Evolutionary conservation across 257 asterid genomes (phyloP).

Genomic region (Perilla frutescens): DNA sequence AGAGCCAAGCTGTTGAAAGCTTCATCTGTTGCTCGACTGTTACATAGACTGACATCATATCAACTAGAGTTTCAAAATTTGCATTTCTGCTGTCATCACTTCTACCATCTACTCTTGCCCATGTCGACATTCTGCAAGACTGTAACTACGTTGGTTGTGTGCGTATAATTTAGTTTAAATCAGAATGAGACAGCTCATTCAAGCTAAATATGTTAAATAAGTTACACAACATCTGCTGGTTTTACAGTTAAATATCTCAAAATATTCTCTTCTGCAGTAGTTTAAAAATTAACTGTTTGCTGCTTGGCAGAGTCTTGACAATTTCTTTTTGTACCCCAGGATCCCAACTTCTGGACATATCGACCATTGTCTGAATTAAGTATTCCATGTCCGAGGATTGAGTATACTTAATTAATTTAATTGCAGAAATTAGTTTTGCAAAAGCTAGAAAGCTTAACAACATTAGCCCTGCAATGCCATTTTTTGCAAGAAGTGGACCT

Average conservation of each 20-base stretch:
- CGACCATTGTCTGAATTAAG: constrained; percentile 87
- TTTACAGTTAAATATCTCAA: constrained; percentile 20
- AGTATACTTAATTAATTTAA: no score
- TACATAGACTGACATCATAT: neutral
- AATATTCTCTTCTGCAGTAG: constrained; percentile 25
- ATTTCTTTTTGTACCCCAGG: constrained; percentile 60
- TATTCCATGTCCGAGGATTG: no score
- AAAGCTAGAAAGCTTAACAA: no score
- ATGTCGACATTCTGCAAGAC: neutral
- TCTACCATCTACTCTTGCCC: constrained; percentile 19
- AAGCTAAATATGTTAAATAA: neutral
- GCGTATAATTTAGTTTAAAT: constrained; percentile 3
- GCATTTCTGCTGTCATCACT: neutral
- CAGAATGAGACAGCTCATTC: constrained; percentile 21
- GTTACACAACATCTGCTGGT: neutral
- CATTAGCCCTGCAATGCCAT: no score
- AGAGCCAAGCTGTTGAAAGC: no score
- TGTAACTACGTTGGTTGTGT: no score
- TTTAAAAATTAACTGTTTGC: neutral
- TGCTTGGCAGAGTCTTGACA: constrained; percentile 36
- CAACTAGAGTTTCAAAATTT: constrained; percentile 10
- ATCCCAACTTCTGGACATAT: constrained; percentile 86
- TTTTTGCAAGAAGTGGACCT: no score
- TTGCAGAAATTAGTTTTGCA: no score
- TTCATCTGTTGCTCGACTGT: no score